Evolutionary conservation across 371 early-diverging fungal species (phyloP).

Genomic region (Mucor irregularis): DNA sequence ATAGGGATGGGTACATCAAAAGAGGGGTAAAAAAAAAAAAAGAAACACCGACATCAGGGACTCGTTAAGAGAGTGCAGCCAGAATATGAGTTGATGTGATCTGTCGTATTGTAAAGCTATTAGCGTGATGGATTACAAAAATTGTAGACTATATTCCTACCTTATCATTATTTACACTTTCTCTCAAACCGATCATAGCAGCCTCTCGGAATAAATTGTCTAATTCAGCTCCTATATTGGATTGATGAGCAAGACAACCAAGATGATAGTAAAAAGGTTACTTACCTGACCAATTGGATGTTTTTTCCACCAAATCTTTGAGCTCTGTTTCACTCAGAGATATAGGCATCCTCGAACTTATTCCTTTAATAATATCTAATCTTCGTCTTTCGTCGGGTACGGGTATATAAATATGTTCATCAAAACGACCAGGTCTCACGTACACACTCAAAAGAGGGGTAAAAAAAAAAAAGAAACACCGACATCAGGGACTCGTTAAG

Average conservation of each 20-base stretch:
- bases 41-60: not conserved
- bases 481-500: too few relatives aligned
- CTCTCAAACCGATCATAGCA: conserved; percentile 59
- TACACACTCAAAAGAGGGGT: too few relatives aligned
- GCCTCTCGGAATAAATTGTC: conserved; percentile 67
- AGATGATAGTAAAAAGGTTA: not conserved
- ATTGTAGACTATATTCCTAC: too few relatives aligned
- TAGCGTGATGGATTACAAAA: too few relatives aligned
- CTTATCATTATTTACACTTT: conserved; percentile 49
- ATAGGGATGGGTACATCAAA: too few relatives aligned
- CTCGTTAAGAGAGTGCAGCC: too few relatives aligned
- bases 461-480: not conserved
- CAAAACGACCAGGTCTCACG: conserved; percentile 98
- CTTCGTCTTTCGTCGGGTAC: conserved; percentile 82
- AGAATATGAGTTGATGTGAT: conserved; percentile 2
- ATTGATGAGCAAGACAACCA: not conserved
- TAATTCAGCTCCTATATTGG: conserved; percentile 51
- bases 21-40: too few relatives aligned
- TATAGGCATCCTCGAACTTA: conserved; percentile 60
- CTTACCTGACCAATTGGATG: conserved; percentile 57
- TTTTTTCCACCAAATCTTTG: conserved; percentile 27
- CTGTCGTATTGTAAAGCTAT: not conserved
- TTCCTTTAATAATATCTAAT: conserved; percentile 54
- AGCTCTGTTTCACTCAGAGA: conserved; percentile 34
- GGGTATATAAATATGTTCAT: conserved; percentile 96